Base-by-base conservation (phyloP, 2,329 filamentous ascomycete genomes). In the Arthrobotrys megalospora region DNA sequence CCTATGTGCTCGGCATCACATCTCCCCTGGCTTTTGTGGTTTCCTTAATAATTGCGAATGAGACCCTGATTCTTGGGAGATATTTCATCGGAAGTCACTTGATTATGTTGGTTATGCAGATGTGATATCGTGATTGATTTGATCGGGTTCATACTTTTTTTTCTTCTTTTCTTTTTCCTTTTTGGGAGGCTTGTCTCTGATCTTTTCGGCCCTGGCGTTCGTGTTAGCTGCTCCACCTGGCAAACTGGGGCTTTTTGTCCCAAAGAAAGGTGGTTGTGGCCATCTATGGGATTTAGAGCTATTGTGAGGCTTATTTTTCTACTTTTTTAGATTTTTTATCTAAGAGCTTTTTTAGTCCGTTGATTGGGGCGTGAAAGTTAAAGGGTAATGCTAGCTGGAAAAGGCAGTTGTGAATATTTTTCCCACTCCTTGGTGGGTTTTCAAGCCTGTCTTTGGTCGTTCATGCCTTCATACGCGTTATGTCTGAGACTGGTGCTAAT, bases 371-470 rank as follows among this genome's bases (percentile, higher is more conserved):
- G 24, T 28, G 5, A 28, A 28, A 28, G 24, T 28, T 28, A 2
- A 28, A 28, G 24, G 24, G 24, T 45, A 11, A 16, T 10, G 32
- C 52, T 58, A 38, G n/a, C 52, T 38, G 24, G 52, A 58, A 58
- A 58, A 58, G 52, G 52, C 32, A 58, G 52, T 38, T 58, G 32
- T 21, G n/a, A 38, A 38, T 58, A 38, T 58, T 24, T 24, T 32
- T 19, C 32, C 12, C 6, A 45, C n/a, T 6, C 6, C n/a, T 14
- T 45, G 41, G 6, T n/a, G n/a, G 11, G 11, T 14, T 45, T 6
- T n/a, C n/a, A 58, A 58, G 52, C 52, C 52, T 58, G 52, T 58
- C 52, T 58, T 38, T 58, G 52, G 32, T 58, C 32, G 52, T 58
- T 58, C n/a, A 58, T 58, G 52, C 52, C 52, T 19, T 32, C 32